Evolutionary conservation across 1,284 basidiomycete genomes (phyloP), one percentile per base, ranked within the genome.

Genomic region (Peniophora sp.): DNA sequence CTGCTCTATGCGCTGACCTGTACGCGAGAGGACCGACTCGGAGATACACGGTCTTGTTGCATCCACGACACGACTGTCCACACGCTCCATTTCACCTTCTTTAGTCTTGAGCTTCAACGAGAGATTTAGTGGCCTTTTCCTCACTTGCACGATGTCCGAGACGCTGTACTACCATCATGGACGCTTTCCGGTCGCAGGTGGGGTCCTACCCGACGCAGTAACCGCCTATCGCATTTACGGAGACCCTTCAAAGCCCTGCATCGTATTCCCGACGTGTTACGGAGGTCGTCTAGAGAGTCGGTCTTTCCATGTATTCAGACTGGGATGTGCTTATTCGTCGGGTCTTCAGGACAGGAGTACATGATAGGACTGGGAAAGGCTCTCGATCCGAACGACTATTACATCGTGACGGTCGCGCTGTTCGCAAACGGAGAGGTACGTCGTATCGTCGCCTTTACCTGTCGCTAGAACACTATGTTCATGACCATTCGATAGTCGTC

Each of bases 381-480:
- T 23, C 61, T 81, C 32, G 69, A 79, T 57, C 70, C 79, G 2
- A 61, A 56, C 11, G 73, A 74, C 54, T 81, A 79, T 53, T 79
- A 69, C 52, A 61, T 81, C n/a, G 76, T 80, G 16, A 79, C 79
- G 0, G 73, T 80, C 53, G 77, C 77, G 0, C 61, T 81, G 35
- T 81, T 81, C 58, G 77, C 74, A 24, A 79, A 79, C 53, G 79
- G 79, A 59, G 78, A 81, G 69, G 78, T 78, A 68, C 45, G 35
- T 25, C 47, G 45, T 51, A 36, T 54, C 38, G 22, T 22, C 12
- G 8, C 12, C 34, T 50, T 14, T 47, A n/a, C n/a, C n/a, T n/a
- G n/a, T n/a, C n/a, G n/a, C n/a, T n/a, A 20, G 45, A 11, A 50
- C 34, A 48, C 27, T 17, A n/a, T 34, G 11, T 16, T 27, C 32